phyloP scores from a whole-genome alignment of 73 alveolate genomes.

The Effrenium voratum region DNA sequence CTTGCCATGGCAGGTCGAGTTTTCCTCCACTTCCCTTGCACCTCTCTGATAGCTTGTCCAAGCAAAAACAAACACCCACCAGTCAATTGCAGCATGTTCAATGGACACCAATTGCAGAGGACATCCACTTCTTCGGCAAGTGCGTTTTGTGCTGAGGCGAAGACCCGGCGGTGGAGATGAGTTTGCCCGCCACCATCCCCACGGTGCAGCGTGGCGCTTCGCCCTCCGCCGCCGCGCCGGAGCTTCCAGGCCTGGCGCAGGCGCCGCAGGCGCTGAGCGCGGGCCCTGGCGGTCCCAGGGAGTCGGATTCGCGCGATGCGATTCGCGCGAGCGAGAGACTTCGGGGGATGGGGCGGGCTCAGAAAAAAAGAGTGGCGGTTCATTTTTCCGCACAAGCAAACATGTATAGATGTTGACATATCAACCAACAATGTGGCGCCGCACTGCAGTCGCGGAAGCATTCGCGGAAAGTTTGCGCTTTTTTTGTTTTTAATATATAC shows the following conservation, averaged over 20 bases:
- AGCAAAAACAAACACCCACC: no score
- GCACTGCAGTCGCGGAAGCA: no score
- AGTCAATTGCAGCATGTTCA: background rate
- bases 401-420: no score
- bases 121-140: background rate
- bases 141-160: background rate
- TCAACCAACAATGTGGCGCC: no score
- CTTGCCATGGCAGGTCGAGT: background rate
- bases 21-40: background rate
- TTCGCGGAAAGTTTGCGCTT: no score
- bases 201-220: background rate
- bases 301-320: background rate
- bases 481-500: no score
- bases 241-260: background rate
- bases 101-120: background rate
- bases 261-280: background rate
- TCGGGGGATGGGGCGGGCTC: background rate
- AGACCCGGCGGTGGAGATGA: slow-evolving; percentile 16
- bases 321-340: no score
- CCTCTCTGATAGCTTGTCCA: background rate
- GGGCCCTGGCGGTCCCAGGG: background rate
- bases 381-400: no score
- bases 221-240: background rate
- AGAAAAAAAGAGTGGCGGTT: no score
- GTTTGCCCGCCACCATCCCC: slow-evolving; percentile 44